A percentile compares a stretch with the other conserved stretches of the same genome.
Conservation (phyloP, 2,329 filamentous ascomycete genomes). For the Pseudopyricularia cyperi region DNA sequence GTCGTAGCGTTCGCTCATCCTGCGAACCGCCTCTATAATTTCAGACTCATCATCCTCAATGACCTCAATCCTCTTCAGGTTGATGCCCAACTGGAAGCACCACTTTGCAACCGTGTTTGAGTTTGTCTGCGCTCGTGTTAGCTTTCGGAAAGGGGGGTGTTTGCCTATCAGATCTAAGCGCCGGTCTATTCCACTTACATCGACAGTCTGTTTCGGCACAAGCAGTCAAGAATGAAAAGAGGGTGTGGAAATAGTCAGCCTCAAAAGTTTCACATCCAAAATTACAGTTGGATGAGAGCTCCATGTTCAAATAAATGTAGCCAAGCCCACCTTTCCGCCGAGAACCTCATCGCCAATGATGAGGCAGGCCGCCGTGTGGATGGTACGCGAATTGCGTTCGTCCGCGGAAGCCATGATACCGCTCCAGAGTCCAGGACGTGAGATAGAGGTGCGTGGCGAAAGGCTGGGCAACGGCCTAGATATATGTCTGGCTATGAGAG, state of each 20-base stretch:
- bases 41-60: conserved; percentile 86
- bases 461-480: conserved; percentile 18
- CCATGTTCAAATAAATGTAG: too few species aligned
- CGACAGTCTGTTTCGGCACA: conserved; percentile 2
- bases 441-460: background rate
- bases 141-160: background rate
- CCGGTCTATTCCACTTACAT: conserved; percentile 1
- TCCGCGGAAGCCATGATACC: conserved; percentile 30
- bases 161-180: background rate
- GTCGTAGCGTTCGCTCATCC: conserved; percentile 85
- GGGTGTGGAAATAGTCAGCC: too few species aligned
- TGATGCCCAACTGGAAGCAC: conserved; percentile 49
- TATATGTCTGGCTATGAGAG: conserved; percentile 59
- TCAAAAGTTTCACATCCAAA: too few species aligned
- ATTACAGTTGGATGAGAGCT: too few species aligned
- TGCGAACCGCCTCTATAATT: conserved; percentile 73
- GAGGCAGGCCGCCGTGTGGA: conserved; percentile 81
- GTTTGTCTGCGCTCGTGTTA: conserved; percentile 37
- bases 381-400: conserved; percentile 49
- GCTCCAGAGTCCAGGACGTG: conserved; percentile 20
- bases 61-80: conserved; percentile 78
- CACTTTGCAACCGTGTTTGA: conserved; percentile 52
- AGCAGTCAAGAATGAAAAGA: background rate
- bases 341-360: conserved; percentile 97
- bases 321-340: conserved; percentile 65